Evolutionary conservation across 1,284 basidiomycete genomes (phyloP).

Genomic region (Somion occarium): DNA sequence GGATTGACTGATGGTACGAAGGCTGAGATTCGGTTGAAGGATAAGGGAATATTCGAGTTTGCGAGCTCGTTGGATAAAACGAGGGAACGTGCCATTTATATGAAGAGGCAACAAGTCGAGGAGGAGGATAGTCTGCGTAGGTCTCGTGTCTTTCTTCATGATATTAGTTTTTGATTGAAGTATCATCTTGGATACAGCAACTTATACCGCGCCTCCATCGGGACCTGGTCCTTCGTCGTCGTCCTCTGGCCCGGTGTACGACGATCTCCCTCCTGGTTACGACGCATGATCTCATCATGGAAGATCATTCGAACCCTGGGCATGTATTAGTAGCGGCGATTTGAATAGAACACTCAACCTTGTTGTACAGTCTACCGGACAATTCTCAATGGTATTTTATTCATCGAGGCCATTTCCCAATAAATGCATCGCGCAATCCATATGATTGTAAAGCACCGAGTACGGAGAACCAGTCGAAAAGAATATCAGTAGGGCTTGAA

Average conservation of each 20-base stretch:
- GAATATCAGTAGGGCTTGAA: constrained; percentile 75
- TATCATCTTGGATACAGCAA: neutral
- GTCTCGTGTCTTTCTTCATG: constrained; percentile 26
- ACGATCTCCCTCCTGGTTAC: constrained; percentile 7
- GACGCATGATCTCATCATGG: neutral
- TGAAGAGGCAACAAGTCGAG: constrained; percentile 54
- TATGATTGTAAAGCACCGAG: no score
- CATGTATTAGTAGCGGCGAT: neutral
- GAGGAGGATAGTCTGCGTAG: constrained; percentile 64
- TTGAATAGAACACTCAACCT: neutral
- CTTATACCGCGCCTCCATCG: neutral
- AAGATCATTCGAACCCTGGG: neutral
- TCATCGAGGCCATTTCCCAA: no score
- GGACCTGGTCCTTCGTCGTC: constrained; percentile 1
- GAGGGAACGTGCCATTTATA: constrained; percentile 67
- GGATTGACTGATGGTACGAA: constrained; percentile 59
- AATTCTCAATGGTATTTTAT: no score
- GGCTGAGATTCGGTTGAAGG: constrained; percentile 62
- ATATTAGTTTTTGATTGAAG: neutral
- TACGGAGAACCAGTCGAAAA: neutral
- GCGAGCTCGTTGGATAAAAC: constrained; percentile 68
- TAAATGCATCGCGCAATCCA: no score
- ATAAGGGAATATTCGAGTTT: constrained; percentile 69
- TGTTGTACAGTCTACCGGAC: no score
- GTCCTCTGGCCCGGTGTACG: neutral